Conservation (phyloP, 1,139 yeast species). For the Candida sanyaensis region DNA sequence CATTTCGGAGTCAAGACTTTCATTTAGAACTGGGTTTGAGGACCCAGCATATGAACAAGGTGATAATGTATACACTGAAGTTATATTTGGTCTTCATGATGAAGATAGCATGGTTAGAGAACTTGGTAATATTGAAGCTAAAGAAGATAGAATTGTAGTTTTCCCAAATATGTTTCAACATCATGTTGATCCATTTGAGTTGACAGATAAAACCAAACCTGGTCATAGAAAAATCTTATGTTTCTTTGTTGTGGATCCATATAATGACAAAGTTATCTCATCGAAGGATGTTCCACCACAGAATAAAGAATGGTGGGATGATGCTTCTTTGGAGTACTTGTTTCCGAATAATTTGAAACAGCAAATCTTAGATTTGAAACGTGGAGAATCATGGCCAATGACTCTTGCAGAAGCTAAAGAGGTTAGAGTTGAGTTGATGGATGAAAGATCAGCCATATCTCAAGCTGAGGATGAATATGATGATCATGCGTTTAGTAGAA, state of each 20-base stretch:
- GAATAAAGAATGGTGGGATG: conserved; percentile 40
- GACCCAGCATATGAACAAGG: conserved; percentile 41
- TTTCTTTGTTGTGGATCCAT: conserved; percentile 42
- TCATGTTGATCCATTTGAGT: conserved; percentile 39
- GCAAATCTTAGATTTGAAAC: conserved; percentile 11
- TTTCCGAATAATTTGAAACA: conserved; percentile 13
- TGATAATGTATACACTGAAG: conserved; percentile 27
- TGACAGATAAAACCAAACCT: conserved; percentile 32
- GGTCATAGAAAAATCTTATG: conserved; percentile 46
- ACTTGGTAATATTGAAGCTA: conserved; percentile 28
- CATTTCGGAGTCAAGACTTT: conserved; percentile 35
- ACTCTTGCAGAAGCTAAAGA: conserved; percentile 26
- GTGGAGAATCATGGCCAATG: conserved; percentile 20
- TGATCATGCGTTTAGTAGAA: conserved; percentile 18
- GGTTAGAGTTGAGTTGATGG: conserved; percentile 31
- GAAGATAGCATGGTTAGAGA: conserved; percentile 23
- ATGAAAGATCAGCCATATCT: conserved; percentile 25
- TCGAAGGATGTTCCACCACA: conserved; percentile 44
- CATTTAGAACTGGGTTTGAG: conserved; percentile 32
- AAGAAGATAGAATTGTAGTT: conserved; percentile 30
- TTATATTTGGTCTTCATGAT: conserved; percentile 31
- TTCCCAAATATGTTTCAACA: conserved; percentile 46
- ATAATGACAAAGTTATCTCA: conserved; percentile 27
- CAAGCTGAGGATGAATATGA: conserved; percentile 13
- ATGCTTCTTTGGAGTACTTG: conserved; percentile 16